phyloP scores from a whole-genome alignment of 352 stramenopile genomes.

The Thraustochytrium sp. region DNA sequence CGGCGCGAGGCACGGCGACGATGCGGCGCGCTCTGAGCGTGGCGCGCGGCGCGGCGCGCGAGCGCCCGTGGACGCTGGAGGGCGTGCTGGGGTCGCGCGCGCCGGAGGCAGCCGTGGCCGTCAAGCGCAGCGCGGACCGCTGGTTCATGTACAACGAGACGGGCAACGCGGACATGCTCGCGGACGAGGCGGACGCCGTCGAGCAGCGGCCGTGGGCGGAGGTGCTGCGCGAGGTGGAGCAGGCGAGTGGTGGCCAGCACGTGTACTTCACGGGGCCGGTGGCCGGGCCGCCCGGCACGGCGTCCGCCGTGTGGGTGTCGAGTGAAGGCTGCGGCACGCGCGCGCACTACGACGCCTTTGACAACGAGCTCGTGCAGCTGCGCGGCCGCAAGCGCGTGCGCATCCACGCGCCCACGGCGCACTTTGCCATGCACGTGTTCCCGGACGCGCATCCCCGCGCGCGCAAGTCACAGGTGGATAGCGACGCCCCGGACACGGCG shows the following conservation, averaged over 20 bases:
- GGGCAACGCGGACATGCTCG: constrained; percentile 2
- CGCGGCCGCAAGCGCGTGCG: constrained; percentile 48
- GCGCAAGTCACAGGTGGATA: constrained; percentile 52
- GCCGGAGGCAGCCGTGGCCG: background rate
- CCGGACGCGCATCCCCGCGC: constrained; percentile 50
- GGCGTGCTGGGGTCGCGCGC: background rate
- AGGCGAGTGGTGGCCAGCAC: background rate
- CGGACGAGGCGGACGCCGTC: background rate
- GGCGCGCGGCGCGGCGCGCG: background rate
- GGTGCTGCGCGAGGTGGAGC: background rate
- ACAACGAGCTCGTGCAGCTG: constrained; percentile 51
- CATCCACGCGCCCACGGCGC: constrained; percentile 26
- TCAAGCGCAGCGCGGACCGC: background rate
- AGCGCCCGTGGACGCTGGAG: background rate
- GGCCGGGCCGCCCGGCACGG: background rate
- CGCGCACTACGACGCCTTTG: constrained; percentile 51
- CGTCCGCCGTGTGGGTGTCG: constrained; percentile 47
- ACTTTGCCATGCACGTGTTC: constrained; percentile 46
- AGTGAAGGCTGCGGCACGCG: constrained; percentile 46
- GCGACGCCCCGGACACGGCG: constrained; percentile 14
- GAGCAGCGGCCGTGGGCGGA: background rate
- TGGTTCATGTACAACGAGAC: constrained; percentile 44
- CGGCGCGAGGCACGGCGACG: background rate
- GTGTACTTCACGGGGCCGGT: constrained; percentile 6
- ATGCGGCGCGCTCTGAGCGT: background rate